A percentile compares a stretch with the other conserved stretches of the same genome.
Conservation (phyloP, 106 monocot genomes). For the Acorus gramineus region DNA sequence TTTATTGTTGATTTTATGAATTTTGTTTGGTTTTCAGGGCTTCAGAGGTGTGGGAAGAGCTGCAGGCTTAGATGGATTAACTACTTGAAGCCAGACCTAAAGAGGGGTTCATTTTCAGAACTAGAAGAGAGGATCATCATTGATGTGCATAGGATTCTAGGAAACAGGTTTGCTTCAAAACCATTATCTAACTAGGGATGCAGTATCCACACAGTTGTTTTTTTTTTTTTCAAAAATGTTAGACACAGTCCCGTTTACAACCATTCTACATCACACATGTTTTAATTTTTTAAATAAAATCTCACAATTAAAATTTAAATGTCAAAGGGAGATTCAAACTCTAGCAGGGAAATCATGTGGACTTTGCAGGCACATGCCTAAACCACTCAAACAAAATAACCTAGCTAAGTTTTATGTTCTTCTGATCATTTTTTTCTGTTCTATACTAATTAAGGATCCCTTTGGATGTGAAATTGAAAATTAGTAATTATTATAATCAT, state of each 20-base stretch:
- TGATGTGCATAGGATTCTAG: slow-evolving; percentile 71
- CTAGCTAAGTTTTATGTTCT: not conserved
- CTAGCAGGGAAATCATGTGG: too few species aligned
- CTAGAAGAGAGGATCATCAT: slow-evolving; percentile 66
- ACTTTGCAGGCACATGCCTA: too few species aligned
- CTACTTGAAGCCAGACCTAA: slow-evolving; percentile 65
- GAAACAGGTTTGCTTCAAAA: slow-evolving; percentile 37
- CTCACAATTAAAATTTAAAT: too few species aligned
- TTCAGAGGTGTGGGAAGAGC: slow-evolving; percentile 75
- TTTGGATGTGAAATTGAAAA: not conserved
- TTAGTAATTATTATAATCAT: too few species aligned
- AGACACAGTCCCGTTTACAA: too few species aligned
- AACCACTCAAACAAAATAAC: too few species aligned
- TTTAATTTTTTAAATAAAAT: too few species aligned
- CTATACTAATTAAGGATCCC: not conserved
- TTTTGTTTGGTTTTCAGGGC: slow-evolving; percentile 19
- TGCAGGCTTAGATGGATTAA: slow-evolving; percentile 76
- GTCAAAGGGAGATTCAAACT: too few species aligned
- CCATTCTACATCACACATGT: too few species aligned
- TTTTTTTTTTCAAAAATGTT: too few species aligned
- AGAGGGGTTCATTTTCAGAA: slow-evolving; percentile 51
- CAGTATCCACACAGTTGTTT: too few species aligned
- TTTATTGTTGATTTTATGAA: not conserved
- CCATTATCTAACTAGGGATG: not conserved
- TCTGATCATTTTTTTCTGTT: not conserved